phyloP scores from a whole-genome alignment of 1,284 basidiomycete genomes.

The Cerioporus squamosus region DNA sequence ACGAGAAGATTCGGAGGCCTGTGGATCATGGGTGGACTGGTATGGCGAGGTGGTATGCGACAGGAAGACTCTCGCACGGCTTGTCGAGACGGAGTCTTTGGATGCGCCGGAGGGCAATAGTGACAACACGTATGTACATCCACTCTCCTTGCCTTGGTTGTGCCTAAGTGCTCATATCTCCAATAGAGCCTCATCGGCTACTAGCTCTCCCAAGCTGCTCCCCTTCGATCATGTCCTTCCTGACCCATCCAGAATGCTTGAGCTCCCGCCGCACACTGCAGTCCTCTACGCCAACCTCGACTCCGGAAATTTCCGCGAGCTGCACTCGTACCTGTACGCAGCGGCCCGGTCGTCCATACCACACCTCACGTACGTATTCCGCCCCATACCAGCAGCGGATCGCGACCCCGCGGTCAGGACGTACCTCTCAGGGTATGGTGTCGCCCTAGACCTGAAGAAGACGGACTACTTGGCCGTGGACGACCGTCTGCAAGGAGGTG shows the following conservation, averaged over 20 bases:
- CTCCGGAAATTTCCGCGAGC: conserved; percentile 63
- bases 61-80: conserved; percentile 59
- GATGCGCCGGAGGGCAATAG: conserved; percentile 39
- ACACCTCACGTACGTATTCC: conserved; percentile 74
- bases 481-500: conserved; percentile 57
- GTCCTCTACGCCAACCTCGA: conserved; percentile 74
- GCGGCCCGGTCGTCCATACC: conserved; percentile 50
- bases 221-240: conserved; percentile 77
- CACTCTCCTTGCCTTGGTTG: not conserved
- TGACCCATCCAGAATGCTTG: conserved; percentile 41
- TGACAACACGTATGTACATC: conserved; percentile 31
- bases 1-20: conserved; percentile 38
- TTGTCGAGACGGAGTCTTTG: conserved; percentile 61
- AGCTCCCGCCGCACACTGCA: conserved; percentile 58
- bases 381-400: conserved; percentile 58
- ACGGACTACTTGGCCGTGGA: conserved; percentile 96
- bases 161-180: not conserved
- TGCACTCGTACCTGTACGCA: conserved; percentile 67
- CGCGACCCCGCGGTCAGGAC: conserved; percentile 32
- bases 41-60: conserved; percentile 80
- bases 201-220: conserved; percentile 48
- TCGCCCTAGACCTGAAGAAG: conserved; percentile 93
- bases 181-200: conserved; percentile 8
- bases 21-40: conserved; percentile 90
- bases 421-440: conserved; percentile 87